Conservation (phyloP, 495 filamentous ascomycete species). For the Cercophora newfieldiana region DNA sequence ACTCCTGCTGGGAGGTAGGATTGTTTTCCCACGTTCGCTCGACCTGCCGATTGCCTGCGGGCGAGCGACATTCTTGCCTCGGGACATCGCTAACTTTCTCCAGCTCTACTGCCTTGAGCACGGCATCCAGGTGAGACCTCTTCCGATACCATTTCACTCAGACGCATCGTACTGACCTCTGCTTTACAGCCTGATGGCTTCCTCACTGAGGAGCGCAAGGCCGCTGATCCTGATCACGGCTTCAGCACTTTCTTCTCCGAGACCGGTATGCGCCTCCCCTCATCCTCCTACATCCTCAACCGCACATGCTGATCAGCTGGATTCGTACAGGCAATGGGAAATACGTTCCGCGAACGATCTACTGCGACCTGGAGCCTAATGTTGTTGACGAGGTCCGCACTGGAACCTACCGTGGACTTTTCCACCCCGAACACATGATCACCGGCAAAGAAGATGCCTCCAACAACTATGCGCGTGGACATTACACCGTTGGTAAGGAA, state of each 20-base stretch:
- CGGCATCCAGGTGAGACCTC: conserved; percentile 84
- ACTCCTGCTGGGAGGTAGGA: conserved; percentile 99
- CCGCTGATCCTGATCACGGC: conserved; percentile 86
- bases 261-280: conserved; percentile 66
- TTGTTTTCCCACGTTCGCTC: conserved; percentile 15
- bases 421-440: conserved; percentile 99
- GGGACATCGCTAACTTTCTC: conserved; percentile 25
- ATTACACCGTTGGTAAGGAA: conserved; percentile 99
- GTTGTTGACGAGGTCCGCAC: conserved; percentile 99
- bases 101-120: conserved; percentile 99
- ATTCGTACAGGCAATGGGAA: conserved; percentile 80
- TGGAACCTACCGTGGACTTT: conserved; percentile 90
- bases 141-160: background rate
- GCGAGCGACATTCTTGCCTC: background rate
- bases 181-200: conserved; percentile 86
- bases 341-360: conserved; percentile 98
- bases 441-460: conserved; percentile 99
- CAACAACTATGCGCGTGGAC: conserved; percentile 98
- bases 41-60: background rate
- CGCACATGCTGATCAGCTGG: background rate
- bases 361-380: conserved; percentile 99
- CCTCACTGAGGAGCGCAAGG: conserved; percentile 97
- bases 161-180: conserved; percentile 41
- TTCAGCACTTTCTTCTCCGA: conserved; percentile 99
- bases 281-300: background rate